Base-by-base conservation (phyloP, 1,139 yeast species). In the Kodamaea alishanica region DNA sequence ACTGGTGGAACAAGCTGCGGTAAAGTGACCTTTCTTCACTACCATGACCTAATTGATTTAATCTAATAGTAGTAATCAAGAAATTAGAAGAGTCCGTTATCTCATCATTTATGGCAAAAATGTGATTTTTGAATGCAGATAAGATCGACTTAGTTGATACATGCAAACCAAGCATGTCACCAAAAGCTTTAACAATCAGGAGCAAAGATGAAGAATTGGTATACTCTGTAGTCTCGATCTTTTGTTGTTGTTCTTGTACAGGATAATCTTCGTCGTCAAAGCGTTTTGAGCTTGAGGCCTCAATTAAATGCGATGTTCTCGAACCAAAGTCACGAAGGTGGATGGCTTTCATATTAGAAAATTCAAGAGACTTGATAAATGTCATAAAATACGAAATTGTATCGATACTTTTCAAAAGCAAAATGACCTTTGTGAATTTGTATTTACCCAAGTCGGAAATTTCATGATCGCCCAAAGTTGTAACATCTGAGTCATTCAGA, bases 221-320 rank as follows among this genome's bases (percentile, higher is more conserved):
- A 36, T 58, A 58, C 24, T 67, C 62, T 4, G 49, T 43, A 2
- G 55, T 51, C 30, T 33, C 46, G 8, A 43, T 34, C 8, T 28
- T 28, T 5, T 37, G 30, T n/a, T 27, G 26, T 6, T 37, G 39
- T 8, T 43, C 42, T 12, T 44, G 46, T 5, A 37, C 31, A 25
- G 49, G 51, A 22, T 47, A 42, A 1, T 32, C 15, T 8, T 44
- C 46, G 12, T 41, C 38, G 12, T 51, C 58, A 24, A 42, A 40
- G 22, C 41, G 40, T 9, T 43, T 41, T 3, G 49, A 45, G 23
- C 56, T 51, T 3, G 86, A 80, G 1, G 85, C 86, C 49, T 79
- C 86, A 39, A 82, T 67, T 37, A 82, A 60, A 56, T 82, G 84
- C 0, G 86, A 79, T 0, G 87, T 81, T 56, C 89, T 67, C 33